A percentile compares a stretch with the other conserved stretches of the same genome.
Evolutionary conservation across 805 yeast genomes (phyloP).

Genomic region (Teunomyces atbi): DNA sequence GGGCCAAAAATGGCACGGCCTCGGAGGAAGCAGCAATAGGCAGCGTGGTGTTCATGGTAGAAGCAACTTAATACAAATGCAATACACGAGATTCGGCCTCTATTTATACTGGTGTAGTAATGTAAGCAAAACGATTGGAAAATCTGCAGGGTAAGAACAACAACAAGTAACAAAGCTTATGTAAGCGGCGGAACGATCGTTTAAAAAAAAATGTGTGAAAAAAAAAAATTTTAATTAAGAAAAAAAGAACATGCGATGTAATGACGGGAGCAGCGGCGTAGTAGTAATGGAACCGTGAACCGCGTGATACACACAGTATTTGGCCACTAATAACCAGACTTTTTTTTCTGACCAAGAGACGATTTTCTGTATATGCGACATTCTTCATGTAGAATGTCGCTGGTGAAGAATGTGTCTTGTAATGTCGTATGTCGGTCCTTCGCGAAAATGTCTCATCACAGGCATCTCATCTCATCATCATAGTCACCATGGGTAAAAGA

Average conservation of each 20-base stretch:
- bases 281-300: not conserved
- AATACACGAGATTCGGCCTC: not conserved
- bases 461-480: slow-evolving; percentile 3
- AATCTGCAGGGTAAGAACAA: slow-evolving; percentile 6
- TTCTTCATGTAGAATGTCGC: not conserved
- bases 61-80: not conserved
- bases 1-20: slow-evolving; percentile 7
- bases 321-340: too few relatives aligned
- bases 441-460: not conserved
- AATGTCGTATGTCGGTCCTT: not conserved
- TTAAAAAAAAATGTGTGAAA: slow-evolving; percentile 4
- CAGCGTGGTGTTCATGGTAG: not conserved
- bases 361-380: too few relatives aligned
- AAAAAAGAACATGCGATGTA: not conserved
- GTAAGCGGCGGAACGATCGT: slow-evolving; percentile 11
- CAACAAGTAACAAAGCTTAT: slow-evolving; percentile 7
- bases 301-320: not conserved
- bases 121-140: slow-evolving; percentile 1
- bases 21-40: slow-evolving; percentile 4
- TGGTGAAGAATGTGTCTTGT: not conserved
- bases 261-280: not conserved
- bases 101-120: slow-evolving; percentile 1
- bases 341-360: too few relatives aligned
- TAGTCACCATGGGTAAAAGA: slow-evolving; percentile 31
- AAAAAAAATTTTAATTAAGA: not conserved